Base-by-base conservation (phyloP, 306 rosid species). In the Quillaja saponaria region DNA sequence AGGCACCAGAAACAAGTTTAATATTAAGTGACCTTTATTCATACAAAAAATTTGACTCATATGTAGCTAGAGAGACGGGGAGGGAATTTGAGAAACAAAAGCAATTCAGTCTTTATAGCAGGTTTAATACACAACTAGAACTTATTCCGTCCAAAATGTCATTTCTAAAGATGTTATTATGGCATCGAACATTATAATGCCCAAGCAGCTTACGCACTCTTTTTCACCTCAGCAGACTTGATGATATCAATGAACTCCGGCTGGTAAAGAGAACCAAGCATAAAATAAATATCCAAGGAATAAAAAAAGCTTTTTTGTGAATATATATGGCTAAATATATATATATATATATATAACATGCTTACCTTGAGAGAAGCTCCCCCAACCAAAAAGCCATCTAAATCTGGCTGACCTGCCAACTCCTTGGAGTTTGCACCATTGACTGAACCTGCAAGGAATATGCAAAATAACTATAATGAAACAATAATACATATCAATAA, bases 351-450 rank as follows among this genome's bases (percentile, higher is more conserved):
- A 25, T 25, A 10, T 34, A 34, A 3, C 7, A 46, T 8, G 7
- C 15, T 34, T 60, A 78, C 83, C 79, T 78, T 78, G 0, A 78
- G 58, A 58, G 83, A 78, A 54, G 83, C 83, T 54, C 83, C 83
- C 48, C 83, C 83, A 34, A 78, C 83, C 83, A 78, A 68, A 65
- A 78, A 78, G 6, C 83, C 83, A 7, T 78, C 83, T 16, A 78
- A 45, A 59, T 78, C 83, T 0, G 80, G 73, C 71, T 78, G 65
- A 47, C 31, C 63, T 6, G 83, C 83, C 47, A 78, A 47, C 50
- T 73, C 83, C 67, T 73, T 69, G 37, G 58, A 58, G 76, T 78
- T 78, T n/a, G 76, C 76, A 39, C 76, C 83, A 38, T 58, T 78
- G 11, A 78, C 83, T 39, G 83, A 78, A 17, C 83, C 83, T 78